These are phyloP conservation scores for Colletotrichum sp. DNA, from an alignment of 2,329 filamentous ascomycete genomes.

Conservation along the genomic window DNA sequence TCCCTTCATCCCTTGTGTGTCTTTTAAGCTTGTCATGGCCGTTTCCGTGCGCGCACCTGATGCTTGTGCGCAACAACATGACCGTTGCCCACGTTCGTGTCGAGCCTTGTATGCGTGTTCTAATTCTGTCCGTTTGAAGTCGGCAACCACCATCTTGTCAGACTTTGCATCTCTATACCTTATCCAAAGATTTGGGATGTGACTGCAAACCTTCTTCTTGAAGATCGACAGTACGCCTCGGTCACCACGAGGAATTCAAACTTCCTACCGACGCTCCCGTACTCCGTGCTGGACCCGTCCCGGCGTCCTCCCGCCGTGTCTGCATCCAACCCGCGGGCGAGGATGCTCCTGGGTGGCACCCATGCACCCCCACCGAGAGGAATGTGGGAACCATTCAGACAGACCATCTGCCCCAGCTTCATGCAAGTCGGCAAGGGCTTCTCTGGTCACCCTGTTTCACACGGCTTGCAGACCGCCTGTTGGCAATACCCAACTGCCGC, in stretches of 20 bases:
- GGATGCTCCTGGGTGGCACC: background rate
- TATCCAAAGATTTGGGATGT: slow-evolving; percentile 4
- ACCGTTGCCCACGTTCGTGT: background rate
- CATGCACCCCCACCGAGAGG: background rate
- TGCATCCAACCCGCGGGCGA: background rate
- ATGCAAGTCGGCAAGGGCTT: background rate
- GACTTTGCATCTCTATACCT: background rate
- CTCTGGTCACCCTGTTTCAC: background rate
- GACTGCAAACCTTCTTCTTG: background rate
- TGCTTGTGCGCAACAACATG: background rate
- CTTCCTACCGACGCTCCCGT: slow-evolving; percentile 2
- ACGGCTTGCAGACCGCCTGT: slow-evolving; percentile 9
- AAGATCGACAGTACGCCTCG: background rate
- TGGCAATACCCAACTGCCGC: background rate
- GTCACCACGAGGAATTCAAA: slow-evolving; percentile 1
- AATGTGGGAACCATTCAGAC: background rate
- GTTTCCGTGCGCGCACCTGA: background rate
- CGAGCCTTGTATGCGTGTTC: background rate
- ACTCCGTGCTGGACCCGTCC: background rate
- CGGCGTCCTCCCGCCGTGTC: background rate
- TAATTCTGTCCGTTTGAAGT: slow-evolving; percentile 14
- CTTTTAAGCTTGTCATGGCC: slow-evolving; percentile 16
- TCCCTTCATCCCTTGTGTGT: slow-evolving; percentile 11
- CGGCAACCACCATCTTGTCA: slow-evolving; percentile 1
- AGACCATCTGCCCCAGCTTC: background rate